Evolutionary conservation across 1,139 yeast species (phyloP), one percentile per base, ranked within the genome.

Genomic region (Yamadazyma trypodendri): DNA sequence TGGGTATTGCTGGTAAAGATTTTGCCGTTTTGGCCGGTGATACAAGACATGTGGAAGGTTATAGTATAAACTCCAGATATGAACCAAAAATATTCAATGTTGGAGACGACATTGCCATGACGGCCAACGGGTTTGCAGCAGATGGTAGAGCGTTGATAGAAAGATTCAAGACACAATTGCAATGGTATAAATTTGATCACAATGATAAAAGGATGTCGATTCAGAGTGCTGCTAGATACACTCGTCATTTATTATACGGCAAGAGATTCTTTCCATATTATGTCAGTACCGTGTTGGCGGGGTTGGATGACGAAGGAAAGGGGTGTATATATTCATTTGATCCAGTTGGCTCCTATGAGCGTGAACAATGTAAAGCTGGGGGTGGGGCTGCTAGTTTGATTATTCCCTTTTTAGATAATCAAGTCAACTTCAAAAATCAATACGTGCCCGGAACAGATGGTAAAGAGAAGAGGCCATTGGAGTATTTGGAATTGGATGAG

Each of bases 11-110:
- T 2, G 98, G 99, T 34, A 87, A 87, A 58, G 97, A 92, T 63
- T 92, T 89, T 56, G 97, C 96, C 22, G 94, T 92, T 28, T 74
- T 92, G 45, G 98, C 99, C 1, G 97, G 98, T 35, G 98, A 94
- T 62, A 92, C 99, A 15, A 84, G 99, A 69, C 96, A 86, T 59
- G 89, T 95, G 6, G 84, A 85, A 25, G 98, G 97, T 24, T 92
- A 88, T 66, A 83, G 89, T 46, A 94, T 92, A 63, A 89, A 92
- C 60, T 82, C 97, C 15, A 79, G 99, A 56, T 84, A 85, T 60
- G 95, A 88, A 61, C 95, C 96, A 33, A 89, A 88, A 63, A 86
- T 92, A 40, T 85, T 86, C 56, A 79, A 85, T 51, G 85, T 88
- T 41, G 97, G 97, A 37, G 97, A 92, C 63, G 77, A 85, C 57